phyloP scores from a whole-genome alignment of 2,329 filamentous ascomycete genomes.

The Aspergillus caelatus region DNA sequence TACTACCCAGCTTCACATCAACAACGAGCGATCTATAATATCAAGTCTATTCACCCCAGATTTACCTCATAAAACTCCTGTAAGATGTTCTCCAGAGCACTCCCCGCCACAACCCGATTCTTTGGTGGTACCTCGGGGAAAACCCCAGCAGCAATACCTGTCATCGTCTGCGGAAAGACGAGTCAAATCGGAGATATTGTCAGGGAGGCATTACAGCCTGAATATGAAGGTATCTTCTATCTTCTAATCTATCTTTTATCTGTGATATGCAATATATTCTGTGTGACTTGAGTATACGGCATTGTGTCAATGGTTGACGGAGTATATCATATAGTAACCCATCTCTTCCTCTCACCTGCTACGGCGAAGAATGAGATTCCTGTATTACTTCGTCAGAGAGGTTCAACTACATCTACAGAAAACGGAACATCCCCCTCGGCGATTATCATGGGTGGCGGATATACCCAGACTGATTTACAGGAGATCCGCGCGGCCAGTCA shows the following conservation, averaged over 20 bases:
- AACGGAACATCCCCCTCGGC: neutral
- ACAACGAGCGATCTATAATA: no score
- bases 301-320: no score
- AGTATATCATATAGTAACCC: neutral
- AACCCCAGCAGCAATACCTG: neutral
- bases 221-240: constrained; percentile 2
- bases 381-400: neutral
- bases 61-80: neutral
- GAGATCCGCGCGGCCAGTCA: neutral
- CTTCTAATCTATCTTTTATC: no score
- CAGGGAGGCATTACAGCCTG: neutral
- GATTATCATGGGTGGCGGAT: neutral
- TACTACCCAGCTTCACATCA: no score
- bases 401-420: neutral
- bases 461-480: neutral
- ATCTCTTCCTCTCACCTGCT: neutral
- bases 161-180: neutral
- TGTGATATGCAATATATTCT: no score
- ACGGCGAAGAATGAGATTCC: neutral
- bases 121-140: neutral
- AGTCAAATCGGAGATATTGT: neutral
- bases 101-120: neutral
- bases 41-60: neutral
- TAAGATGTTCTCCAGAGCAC: neutral
- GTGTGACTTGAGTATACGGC: no score